phyloP scores from a whole-genome alignment of 257 asterid genomes.

The Parsonsia alboflavescens region DNA sequence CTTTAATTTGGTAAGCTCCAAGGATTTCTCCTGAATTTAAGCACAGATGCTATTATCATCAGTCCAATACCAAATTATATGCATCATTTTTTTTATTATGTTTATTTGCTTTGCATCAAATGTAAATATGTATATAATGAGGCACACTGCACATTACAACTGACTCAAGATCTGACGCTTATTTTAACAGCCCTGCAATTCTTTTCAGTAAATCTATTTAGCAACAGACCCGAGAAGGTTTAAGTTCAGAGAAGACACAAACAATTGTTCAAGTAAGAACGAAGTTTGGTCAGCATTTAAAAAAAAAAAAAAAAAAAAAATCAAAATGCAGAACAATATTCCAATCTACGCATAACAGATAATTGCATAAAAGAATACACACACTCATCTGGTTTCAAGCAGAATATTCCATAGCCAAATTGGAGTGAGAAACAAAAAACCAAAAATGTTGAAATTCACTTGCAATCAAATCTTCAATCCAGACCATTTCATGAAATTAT shows the following conservation, averaged over 20 bases:
- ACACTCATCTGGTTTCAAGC: background rate
- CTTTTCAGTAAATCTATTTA: background rate
- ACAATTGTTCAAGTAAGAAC: background rate
- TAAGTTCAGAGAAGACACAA: background rate
- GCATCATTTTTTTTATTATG: background rate
- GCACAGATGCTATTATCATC: constrained; percentile 11
- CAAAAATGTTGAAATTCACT: background rate
- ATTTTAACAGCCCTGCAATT: background rate
- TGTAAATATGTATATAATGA: background rate
- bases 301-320: no score
- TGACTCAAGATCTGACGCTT: background rate
- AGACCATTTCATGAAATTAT: background rate
- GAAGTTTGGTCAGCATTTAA: background rate
- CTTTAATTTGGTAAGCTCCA: constrained; percentile 95
- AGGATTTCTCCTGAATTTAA: constrained; percentile 72
- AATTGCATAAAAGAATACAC: background rate
- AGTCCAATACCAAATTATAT: background rate
- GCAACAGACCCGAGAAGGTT: background rate
- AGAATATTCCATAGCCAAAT: background rate
- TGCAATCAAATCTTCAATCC: background rate
- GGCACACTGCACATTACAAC: background rate
- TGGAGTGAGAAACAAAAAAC: background rate
- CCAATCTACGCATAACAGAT: background rate
- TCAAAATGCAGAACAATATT: no score
- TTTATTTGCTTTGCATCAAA: background rate